These are phyloP conservation scores for Cubamyces sp. DNA, from an alignment of 768 basidiomycete genomes.

Conservation along the genomic window DNA sequence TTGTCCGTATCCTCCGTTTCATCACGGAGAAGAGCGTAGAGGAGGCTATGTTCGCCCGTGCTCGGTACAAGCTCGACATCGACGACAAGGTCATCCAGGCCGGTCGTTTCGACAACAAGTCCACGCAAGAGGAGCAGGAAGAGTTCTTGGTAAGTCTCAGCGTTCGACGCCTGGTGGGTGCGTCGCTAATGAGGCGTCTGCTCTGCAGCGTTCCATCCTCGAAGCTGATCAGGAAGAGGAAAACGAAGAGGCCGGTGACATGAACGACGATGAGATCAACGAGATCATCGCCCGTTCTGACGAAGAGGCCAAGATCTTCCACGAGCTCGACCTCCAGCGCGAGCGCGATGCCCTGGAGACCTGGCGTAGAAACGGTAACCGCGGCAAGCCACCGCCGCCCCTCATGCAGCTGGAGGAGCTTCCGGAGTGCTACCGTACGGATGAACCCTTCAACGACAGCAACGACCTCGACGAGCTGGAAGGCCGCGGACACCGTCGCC, in stretches of 20 bases:
- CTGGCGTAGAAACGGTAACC: constrained; percentile 77
- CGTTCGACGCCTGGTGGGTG: not conserved
- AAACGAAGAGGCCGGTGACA: constrained; percentile 87
- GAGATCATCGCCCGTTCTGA: constrained; percentile 88
- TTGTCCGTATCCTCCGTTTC: constrained; percentile 94
- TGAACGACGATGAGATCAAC: constrained; percentile 95
- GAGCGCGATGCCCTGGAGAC: constrained; percentile 63
- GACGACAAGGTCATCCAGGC: constrained; percentile 99
- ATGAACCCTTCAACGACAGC: constrained; percentile 75
- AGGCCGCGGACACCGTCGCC: constrained; percentile 84
- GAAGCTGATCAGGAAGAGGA: constrained; percentile 91
- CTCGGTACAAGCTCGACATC: constrained; percentile 95
- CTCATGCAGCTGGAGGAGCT: constrained; percentile 90
- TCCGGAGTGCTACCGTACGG: constrained; percentile 87
- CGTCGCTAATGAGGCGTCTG: constrained; percentile 5
- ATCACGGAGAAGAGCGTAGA: constrained; percentile 99
- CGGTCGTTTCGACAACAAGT: constrained; percentile 98
- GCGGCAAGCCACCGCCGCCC: constrained; percentile 73
- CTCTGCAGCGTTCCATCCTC: constrained; percentile 77
- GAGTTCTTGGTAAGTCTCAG: constrained; percentile 77
- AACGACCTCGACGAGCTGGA: constrained; percentile 64
- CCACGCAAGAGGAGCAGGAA: constrained; percentile 96
- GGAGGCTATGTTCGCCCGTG: constrained; percentile 96
- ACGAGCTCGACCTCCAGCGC: constrained; percentile 80
- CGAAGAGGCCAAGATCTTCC: constrained; percentile 75